Conservation (phyloP, 139 green algal genomes). For the Tetradesmus lagerheimii region DNA sequence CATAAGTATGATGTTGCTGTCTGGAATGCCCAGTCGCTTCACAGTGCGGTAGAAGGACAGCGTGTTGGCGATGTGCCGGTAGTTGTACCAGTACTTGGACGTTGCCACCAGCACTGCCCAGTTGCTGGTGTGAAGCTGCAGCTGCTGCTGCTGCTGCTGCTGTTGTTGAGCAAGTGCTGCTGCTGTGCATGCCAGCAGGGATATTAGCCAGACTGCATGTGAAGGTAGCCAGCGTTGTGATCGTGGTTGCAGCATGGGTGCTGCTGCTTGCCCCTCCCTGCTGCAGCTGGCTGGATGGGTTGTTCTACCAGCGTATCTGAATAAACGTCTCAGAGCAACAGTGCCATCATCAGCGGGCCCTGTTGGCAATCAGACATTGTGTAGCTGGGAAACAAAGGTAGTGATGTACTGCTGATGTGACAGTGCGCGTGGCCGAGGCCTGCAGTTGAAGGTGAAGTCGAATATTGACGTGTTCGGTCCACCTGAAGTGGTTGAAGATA, state of each 20-base stretch:
- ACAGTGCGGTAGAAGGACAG: constrained; percentile 85
- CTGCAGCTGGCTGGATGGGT: neutral
- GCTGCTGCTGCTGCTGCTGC: neutral
- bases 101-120: constrained; percentile 89
- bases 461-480: no score
- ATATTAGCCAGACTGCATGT: neutral
- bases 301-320: no score
- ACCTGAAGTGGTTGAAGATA: no score
- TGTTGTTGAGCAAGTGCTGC: constrained; percentile 37
- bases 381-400: no score
- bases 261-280: neutral
- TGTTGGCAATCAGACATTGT: no score
- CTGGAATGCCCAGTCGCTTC: constrained; percentile 91
- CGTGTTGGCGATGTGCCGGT: constrained; percentile 87
- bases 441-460: neutral
- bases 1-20: constrained; percentile 97
- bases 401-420: neutral
- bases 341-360: no score
- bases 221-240: neutral
- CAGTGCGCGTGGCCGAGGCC: neutral
- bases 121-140: constrained; percentile 70
- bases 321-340: no score
- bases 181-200: neutral
- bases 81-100: constrained; percentile 89
- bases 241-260: neutral